Conservation (phyloP, 2,329 filamentous ascomycete genomes). For the Fusarium circinatum region DNA sequence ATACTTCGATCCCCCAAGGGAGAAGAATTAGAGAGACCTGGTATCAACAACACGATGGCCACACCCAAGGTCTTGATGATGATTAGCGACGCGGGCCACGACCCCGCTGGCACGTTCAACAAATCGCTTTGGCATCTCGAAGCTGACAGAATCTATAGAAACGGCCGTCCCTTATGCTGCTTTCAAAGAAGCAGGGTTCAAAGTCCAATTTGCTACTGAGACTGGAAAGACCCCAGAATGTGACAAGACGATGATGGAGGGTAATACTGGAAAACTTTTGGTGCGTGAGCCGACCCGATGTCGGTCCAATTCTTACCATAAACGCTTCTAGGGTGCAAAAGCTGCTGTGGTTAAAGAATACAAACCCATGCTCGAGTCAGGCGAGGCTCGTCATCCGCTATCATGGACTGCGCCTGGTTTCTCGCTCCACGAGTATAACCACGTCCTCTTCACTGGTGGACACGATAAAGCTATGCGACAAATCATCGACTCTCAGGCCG, state of each 20-base stretch:
- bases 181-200: not conserved
- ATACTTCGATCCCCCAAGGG: no score
- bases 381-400: not conserved
- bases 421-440: not conserved
- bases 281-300: not conserved
- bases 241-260: not conserved
- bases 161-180: not conserved
- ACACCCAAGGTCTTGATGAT: not conserved
- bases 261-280: not conserved
- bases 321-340: not conserved
- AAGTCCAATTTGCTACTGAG: not conserved
- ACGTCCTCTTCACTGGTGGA: not conserved
- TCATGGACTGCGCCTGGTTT: not conserved
- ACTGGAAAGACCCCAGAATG: not conserved
- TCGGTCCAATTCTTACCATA: not conserved
- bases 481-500: not conserved
- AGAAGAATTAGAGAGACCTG: no score
- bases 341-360: not conserved
- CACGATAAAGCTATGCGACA: not conserved
- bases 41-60: no score
- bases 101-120: not conserved
- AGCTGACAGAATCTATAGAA: not conserved
- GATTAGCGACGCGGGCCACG: not conserved
- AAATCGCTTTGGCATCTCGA: no score
- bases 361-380: not conserved